Evolutionary conservation across 345 rosid species (phyloP), one percentile per base, ranked within the genome.

Genomic region (Leavenworthia alabamica): DNA sequence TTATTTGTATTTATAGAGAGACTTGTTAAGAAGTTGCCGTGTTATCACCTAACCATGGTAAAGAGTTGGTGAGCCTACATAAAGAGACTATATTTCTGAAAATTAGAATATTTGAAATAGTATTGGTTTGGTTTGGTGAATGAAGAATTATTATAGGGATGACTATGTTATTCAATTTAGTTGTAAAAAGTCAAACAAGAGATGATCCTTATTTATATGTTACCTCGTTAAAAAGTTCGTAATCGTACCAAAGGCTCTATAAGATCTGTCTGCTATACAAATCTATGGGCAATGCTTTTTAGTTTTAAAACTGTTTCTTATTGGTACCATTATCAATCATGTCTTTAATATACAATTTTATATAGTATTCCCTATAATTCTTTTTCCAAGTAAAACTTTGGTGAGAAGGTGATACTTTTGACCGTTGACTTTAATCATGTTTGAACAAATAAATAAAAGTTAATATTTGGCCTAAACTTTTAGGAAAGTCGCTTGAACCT

Each of bases 11-110:
- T 27, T 70, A 70, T 70, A 63, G 63, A 51, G 40, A 68, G 66
- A 41, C 66, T 41, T 37, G 7, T 10, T 28, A 46, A 46, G 2
- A 54, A 62, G 36, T 56, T 37, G 15, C 55, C 55, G n/a, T n/a
- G n/a, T n/a, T n/a, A n/a, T 55, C 52, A 62, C 64, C 64, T 26
- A 70, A 56, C 74, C 74, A 55, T 47, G 50, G 74, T 70, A 47
- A 70, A 70, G 52, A 70, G 74, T 70, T 70, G 74, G 74, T 70
- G 74, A 63, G 69, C 46, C 56, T n/a, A 4, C 43, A 44, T 24
- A 56, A 22, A 8, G 33, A n/a, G 14, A 54, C n/a, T n/a, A 2
- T 42, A 24, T 35, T 3, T 17, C 58, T 10, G 41, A 29, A 28
- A 7, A 36, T 56, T 49, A 19, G 11, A 32, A 2, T 57, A 4